Conservation (phyloP, 2,329 filamentous ascomycete species). For the Ploettnerulaceae sp. region DNA sequence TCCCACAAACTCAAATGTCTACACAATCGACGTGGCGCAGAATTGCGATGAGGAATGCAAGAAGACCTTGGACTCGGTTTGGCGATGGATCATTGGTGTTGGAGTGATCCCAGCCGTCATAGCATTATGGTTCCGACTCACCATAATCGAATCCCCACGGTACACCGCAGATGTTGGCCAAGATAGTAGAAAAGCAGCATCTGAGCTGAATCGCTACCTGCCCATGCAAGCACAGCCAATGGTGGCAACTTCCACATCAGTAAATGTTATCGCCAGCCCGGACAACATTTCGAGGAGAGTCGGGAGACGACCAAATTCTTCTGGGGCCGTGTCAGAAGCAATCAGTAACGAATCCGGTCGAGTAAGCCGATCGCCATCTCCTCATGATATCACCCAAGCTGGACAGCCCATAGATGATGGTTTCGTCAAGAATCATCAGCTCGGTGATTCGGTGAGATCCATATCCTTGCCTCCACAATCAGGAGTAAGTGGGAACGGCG, state of each 20-base stretch:
- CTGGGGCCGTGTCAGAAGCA: constrained; percentile 8
- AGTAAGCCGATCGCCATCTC: background rate
- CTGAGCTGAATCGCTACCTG: constrained; percentile 22
- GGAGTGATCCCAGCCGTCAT: constrained; percentile 59
- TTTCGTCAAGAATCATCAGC: background rate
- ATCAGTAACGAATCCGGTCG: background rate
- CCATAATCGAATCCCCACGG: constrained; percentile 60
- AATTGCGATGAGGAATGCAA: constrained; percentile 48
- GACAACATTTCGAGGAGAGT: background rate
- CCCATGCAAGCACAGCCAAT: constrained; percentile 6
- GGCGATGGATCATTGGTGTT: constrained; percentile 51
- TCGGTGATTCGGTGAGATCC: background rate
- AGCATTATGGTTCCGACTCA: constrained; percentile 61
- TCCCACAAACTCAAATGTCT: constrained; percentile 9
- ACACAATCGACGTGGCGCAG: constrained; percentile 11
- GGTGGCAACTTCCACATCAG: constrained; percentile 5
- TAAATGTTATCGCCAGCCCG: background rate
- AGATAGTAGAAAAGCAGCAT: constrained; percentile 21
- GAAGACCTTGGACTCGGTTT: constrained; percentile 73
- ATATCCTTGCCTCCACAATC: background rate
- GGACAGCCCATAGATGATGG: background rate
- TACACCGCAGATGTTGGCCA: constrained; percentile 57
- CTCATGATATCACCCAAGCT: background rate
- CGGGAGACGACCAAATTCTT: constrained; percentile 1
- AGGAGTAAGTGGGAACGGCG: background rate